Conservation (phyloP, 371 early-diverging fungal species). For the Blakeslea trispora region DNA sequence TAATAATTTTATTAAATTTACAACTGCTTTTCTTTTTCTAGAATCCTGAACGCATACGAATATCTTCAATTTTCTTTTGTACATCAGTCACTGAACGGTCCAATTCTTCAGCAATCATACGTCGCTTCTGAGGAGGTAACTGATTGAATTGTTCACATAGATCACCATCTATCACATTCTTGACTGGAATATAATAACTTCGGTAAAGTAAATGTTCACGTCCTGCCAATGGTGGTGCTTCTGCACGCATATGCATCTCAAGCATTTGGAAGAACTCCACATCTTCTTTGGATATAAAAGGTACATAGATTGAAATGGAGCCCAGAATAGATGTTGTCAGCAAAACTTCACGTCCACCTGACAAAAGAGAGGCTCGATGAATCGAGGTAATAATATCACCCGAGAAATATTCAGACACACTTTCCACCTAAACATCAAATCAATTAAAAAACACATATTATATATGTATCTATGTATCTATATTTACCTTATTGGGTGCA, state of each 20-base stretch:
- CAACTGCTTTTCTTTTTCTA: constrained; percentile 32
- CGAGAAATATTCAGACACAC: constrained; percentile 76
- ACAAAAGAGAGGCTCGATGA: constrained; percentile 73
- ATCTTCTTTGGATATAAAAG: constrained; percentile 87
- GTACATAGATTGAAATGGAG: constrained; percentile 80
- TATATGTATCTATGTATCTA: not conserved
- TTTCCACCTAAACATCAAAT: constrained; percentile 46
- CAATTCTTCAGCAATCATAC: constrained; percentile 83
- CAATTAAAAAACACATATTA: too few species aligned
- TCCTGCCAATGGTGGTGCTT: constrained; percentile 79
- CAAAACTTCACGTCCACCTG: constrained; percentile 85
- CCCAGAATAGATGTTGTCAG: constrained; percentile 90
- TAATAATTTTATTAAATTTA: not conserved
- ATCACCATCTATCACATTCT: constrained; percentile 89
- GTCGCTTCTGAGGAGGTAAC: constrained; percentile 69
- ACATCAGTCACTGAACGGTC: constrained; percentile 89
- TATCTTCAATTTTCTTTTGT: constrained; percentile 91
- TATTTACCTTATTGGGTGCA: constrained; percentile 81
- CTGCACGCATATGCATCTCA: constrained; percentile 88
- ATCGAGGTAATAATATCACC: constrained; percentile 89
- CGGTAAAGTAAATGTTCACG: constrained; percentile 90
- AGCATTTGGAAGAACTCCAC: constrained; percentile 91
- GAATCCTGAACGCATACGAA: constrained; percentile 64
- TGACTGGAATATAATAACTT: constrained; percentile 81
- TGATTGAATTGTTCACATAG: constrained; percentile 84